Evolutionary conservation across 176 grass and related monocot genomes (phyloP).

Genomic region (Oryza meridionalis): DNA sequence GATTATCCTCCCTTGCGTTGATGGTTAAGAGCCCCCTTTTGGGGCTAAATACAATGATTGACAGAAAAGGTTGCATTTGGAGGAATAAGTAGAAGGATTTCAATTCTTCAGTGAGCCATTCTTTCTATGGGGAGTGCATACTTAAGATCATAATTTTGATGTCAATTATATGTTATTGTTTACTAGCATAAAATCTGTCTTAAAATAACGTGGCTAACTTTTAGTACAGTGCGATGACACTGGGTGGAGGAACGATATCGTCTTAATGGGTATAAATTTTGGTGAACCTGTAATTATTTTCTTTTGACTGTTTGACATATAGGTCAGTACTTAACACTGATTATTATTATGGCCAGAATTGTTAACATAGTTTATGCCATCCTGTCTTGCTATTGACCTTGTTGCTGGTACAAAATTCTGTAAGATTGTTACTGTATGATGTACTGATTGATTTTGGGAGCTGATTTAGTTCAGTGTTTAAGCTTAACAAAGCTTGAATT

Average conservation of each 20-base stretch:
- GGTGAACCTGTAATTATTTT: not conserved
- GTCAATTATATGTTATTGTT: not conserved
- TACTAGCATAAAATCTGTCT: not conserved
- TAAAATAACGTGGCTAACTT: not conserved
- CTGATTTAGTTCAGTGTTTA: not conserved
- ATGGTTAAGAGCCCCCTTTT: too few relatives aligned
- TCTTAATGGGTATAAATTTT: not conserved
- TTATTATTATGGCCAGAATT: not conserved
- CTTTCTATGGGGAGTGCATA: not conserved
- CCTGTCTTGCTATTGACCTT: not conserved
- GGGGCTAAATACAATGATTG: too few relatives aligned
- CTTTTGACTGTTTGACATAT: not conserved
- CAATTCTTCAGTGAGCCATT: not conserved
- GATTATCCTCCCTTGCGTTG: not conserved
- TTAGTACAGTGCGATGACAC: not conserved
- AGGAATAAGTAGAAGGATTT: not conserved
- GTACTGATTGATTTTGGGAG: not conserved
- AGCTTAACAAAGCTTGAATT: not conserved
- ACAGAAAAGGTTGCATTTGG: too few relatives aligned
- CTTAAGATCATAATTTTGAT: not conserved
- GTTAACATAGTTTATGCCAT: not conserved
- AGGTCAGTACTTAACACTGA: not conserved
- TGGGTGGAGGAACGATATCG: not conserved
- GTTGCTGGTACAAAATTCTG: not conserved
- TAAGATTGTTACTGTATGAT: not conserved